These are phyloP conservation scores for Fallopia convolvulus DNA, from an alignment of 148 eudicot species.

Conservation along the genomic window DNA sequence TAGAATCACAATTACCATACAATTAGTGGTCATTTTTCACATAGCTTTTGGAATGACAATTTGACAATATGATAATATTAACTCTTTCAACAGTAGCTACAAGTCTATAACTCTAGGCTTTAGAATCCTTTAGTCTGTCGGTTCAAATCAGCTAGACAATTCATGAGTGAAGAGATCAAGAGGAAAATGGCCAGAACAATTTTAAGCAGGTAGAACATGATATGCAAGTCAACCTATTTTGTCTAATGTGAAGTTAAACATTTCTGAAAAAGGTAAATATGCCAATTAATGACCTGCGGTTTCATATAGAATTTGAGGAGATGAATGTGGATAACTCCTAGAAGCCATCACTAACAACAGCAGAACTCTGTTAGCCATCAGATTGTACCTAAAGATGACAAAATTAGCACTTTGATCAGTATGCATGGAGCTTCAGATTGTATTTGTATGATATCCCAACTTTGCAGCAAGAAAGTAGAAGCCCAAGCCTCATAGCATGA, in stretches of 20 bases:
- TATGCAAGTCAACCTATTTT: conserved; percentile 5
- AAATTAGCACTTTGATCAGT: not conserved
- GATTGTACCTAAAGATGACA: conserved; percentile 62
- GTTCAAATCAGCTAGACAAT: not conserved
- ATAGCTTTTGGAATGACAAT: not conserved
- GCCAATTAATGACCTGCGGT: conserved; percentile 47
- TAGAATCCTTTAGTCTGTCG: not conserved
- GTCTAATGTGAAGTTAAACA: not conserved
- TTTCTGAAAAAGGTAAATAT: not conserved
- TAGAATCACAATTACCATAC: not conserved
- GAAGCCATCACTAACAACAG: conserved; percentile 87
- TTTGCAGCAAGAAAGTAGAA: not conserved
- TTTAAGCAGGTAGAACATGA: not conserved
- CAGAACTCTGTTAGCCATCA: conserved; percentile 97
- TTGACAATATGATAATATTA: not conserved
- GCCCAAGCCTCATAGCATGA: not conserved
- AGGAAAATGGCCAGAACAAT: not conserved
- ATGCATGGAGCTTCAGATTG: not conserved
- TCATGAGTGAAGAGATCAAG: not conserved
- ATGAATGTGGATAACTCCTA: conserved; percentile 54
- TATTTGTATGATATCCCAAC: not conserved
- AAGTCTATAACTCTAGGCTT: not conserved
- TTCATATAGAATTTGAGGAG: conserved; percentile 60
- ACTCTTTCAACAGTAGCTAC: not conserved
- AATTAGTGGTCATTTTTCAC: not conserved